Base-by-base conservation (phyloP, 2,329 filamentous ascomycete genomes). In the Peltaster fructicola region DNA sequence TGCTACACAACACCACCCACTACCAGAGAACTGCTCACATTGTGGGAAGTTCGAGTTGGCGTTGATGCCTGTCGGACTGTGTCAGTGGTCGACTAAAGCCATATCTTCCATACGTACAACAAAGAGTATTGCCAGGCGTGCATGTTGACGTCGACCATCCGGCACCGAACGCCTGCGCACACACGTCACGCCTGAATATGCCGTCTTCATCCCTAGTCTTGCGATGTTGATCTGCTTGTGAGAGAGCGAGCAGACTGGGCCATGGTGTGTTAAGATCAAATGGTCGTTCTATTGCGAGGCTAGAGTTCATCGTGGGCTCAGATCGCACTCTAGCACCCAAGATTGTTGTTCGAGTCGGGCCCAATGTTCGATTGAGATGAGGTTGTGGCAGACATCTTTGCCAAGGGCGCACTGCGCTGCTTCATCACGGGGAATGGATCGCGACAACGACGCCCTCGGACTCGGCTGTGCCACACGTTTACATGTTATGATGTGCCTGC, bases 1-100 rank as follows among this genome's bases (percentile, higher is more conserved):
- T 23, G 15, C 20, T 13, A 23, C 29, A 21, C 31, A 33, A 12
- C 29, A 31, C 31, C 31, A 31, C 12, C 31, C 29, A 15, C 30
- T 17, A 12, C 21, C 26, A 7, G 29, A 14, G 11, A 17, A 15
- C n/a, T 28, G 22, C 8, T 23, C 11, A 14, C 31, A 33, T 15
- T 14, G 16, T 13, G 28, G 31, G 6, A 15, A 13, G 11, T 8
- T 14, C 14, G 4, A 9, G 6, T n/a, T n/a, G 10, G 10, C 19
- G 13, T 21, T 21, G 14, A 16, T 15, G 14, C 14, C 22, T 24
- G 8, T 9, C 9, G 10, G 10, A 10, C 4, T 9, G 13, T 12
- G 8, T 11, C 6, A 15, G 15, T 20, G 18, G 18, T 12, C 10
- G 18, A 10, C 18, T 4, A 20, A 6, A 12, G 26, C n/a, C 13